Evolutionary conservation across 1,139 yeast species (phyloP).

Genomic region (Taphrina confusa): DNA sequence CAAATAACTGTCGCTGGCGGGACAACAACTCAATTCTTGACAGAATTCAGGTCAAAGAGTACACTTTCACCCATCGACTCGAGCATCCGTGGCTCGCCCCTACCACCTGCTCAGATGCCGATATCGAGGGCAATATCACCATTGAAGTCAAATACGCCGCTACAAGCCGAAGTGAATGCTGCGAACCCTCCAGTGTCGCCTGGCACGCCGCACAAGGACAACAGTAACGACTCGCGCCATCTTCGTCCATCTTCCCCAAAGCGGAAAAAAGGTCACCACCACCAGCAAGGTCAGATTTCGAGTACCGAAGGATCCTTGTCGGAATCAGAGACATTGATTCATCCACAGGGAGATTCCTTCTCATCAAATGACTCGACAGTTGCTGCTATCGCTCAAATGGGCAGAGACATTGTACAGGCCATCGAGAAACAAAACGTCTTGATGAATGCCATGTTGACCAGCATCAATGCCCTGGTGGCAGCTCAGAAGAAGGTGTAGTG

Average conservation of each 20-base stretch:
- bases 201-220: background rate
- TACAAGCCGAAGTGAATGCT: slow-evolving; percentile 3
- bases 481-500: background rate
- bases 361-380: background rate
- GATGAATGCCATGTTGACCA: background rate
- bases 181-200: slow-evolving; percentile 8
- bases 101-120: slow-evolving; percentile 10
- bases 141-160: background rate
- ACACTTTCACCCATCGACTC: slow-evolving; percentile 18
- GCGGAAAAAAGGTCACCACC: background rate
- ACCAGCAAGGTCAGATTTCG: background rate
- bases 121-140: background rate
- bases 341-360: background rate
- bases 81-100: slow-evolving; percentile 18
- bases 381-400: slow-evolving; percentile 6
- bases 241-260: background rate
- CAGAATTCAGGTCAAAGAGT: slow-evolving; percentile 5
- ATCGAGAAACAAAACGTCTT: slow-evolving; percentile 5
- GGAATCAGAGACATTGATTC: background rate
- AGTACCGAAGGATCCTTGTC: slow-evolving; percentile 2
- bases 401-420: background rate
- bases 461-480: slow-evolving; percentile 16
- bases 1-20: background rate
- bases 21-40: slow-evolving; percentile 4
- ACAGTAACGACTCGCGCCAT: background rate